phyloP scores from a whole-genome alignment of 768 basidiomycete species.

The Strobilomyces dryophilus region DNA sequence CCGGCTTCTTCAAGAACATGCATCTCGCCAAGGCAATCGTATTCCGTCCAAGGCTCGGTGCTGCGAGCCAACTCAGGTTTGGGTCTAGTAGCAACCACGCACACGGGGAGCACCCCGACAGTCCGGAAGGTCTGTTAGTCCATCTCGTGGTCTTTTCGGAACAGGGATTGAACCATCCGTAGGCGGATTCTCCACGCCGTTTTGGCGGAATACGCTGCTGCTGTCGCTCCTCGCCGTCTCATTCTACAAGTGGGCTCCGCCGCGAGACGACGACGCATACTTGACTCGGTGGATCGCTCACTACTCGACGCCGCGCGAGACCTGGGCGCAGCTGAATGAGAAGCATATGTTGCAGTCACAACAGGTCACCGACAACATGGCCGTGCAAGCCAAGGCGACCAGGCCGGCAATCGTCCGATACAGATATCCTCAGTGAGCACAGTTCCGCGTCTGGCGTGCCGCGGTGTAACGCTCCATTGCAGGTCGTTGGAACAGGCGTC shows the following conservation, averaged over 20 bases:
- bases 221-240: slow-evolving; percentile 46
- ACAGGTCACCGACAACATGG: slow-evolving; percentile 37
- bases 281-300: slow-evolving; percentile 64
- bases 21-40: slow-evolving; percentile 37
- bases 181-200: slow-evolving; percentile 55
- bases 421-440: slow-evolving; percentile 72
- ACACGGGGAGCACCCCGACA: slow-evolving; percentile 36
- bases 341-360: slow-evolving; percentile 47
- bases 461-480: slow-evolving; percentile 4
- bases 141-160: neutral
- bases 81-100: slow-evolving; percentile 42
- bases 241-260: slow-evolving; percentile 68
- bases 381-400: slow-evolving; percentile 42
- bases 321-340: slow-evolving; percentile 54
- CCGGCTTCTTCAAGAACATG: slow-evolving; percentile 12
- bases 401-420: slow-evolving; percentile 52
- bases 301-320: slow-evolving; percentile 48
- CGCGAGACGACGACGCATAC: slow-evolving; percentile 54
- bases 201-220: slow-evolving; percentile 65
- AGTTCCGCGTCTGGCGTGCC: neutral
- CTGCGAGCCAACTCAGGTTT: slow-evolving; percentile 37
- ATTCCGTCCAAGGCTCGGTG: slow-evolving; percentile 32
- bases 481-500: slow-evolving; percentile 60
- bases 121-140: slow-evolving; percentile 53
- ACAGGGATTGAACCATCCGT: slow-evolving; percentile 1